Evolutionary conservation across 2,329 filamentous ascomycete genomes (phyloP).

Genomic region (Sclerotinia trifoliorum): DNA sequence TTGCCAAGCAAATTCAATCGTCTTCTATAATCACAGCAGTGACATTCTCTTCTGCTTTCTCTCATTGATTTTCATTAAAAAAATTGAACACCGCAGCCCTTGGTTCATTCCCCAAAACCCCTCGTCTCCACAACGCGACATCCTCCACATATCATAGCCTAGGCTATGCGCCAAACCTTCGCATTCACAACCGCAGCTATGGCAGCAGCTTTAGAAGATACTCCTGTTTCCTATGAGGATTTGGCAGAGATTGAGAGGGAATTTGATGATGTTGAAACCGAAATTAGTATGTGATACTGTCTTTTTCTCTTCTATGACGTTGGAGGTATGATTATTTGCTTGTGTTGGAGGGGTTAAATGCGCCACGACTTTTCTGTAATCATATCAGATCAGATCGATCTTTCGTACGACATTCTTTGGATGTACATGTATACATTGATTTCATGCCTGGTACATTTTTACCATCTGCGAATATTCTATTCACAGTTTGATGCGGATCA

Average conservation of each 20-base stretch:
- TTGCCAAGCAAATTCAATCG: conserved; percentile 1
- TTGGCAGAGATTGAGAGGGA: conserved; percentile 78
- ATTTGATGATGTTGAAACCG: conserved; percentile 78
- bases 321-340: background rate
- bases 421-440: background rate
- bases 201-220: conserved; percentile 43
- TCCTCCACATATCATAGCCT: background rate
- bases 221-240: conserved; percentile 66
- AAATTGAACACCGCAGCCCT: background rate
- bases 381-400: conserved; percentile 14
- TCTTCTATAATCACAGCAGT: background rate
- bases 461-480: background rate
- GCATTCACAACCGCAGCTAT: conserved; percentile 38
- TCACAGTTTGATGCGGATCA: background rate
- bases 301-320: conserved; percentile 40
- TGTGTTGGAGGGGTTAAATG: conserved; percentile 6
- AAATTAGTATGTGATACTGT: conserved; percentile 61
- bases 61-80: background rate
- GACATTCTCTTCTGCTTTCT: background rate
- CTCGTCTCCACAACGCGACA: background rate
- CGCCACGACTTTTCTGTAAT: conserved; percentile 20
- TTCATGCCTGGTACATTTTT: background rate
- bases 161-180: conserved; percentile 35
- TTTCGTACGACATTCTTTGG: conserved; percentile 4
- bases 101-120: background rate